These are phyloP conservation scores for Fusarium sarcochroum DNA, from an alignment of 2,329 filamentous ascomycete species.

Conservation along the genomic window DNA sequence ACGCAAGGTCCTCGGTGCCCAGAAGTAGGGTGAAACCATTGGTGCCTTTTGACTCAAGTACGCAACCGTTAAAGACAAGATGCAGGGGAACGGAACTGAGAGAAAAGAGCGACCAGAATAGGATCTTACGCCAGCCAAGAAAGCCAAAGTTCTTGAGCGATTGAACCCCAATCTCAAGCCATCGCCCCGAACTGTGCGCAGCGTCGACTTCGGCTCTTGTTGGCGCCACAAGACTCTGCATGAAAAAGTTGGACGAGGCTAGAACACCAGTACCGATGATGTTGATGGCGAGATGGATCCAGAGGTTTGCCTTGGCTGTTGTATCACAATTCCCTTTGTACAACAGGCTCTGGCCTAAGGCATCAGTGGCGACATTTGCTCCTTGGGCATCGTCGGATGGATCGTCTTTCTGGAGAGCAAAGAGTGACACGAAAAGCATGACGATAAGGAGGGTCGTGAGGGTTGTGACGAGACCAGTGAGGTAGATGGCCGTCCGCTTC, in stretches of 20 bases:
- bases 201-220: slow-evolving; percentile 51
- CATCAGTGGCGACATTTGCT: background rate
- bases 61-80: slow-evolving; percentile 29
- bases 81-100: slow-evolving; percentile 28
- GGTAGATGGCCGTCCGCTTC: slow-evolving; percentile 28
- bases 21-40: slow-evolving; percentile 30
- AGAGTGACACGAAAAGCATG: slow-evolving; percentile 27
- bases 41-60: slow-evolving; percentile 25
- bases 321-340: slow-evolving; percentile 11
- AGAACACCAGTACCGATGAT: slow-evolving; percentile 48
- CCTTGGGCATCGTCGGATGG: background rate
- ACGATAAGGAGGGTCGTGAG: slow-evolving; percentile 17
- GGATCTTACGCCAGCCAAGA: slow-evolving; percentile 9
- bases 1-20: background rate
- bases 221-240: slow-evolving; percentile 54
- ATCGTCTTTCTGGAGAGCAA: slow-evolving; percentile 3
- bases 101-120: slow-evolving; percentile 24
- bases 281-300: slow-evolving; percentile 39
- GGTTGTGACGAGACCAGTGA: slow-evolving; percentile 12
- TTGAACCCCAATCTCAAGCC: slow-evolving; percentile 47
- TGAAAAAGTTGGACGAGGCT: slow-evolving; percentile 55
- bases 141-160: slow-evolving; percentile 36
- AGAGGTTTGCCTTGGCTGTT: slow-evolving; percentile 7
- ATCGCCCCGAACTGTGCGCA: slow-evolving; percentile 25
- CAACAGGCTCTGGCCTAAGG: slow-evolving; percentile 18